Evolutionary conservation across 1,139 yeast species (phyloP).

Genomic region (Kluyveromyces sp.): DNA sequence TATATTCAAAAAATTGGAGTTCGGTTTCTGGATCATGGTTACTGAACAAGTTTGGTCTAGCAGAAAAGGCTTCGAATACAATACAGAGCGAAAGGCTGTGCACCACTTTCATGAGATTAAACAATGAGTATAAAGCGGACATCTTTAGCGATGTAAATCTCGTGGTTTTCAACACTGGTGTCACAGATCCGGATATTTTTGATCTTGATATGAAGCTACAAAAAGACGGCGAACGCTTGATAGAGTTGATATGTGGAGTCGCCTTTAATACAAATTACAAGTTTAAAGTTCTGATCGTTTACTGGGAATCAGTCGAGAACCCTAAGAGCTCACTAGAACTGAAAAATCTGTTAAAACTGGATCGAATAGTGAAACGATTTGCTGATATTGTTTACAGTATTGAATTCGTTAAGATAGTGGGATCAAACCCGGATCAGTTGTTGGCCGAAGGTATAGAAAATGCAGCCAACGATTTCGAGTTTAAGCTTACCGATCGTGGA

Average conservation of each 20-base stretch:
- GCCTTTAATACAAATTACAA: slow-evolving; percentile 30
- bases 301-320: slow-evolving; percentile 35
- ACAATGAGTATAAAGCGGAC: slow-evolving; percentile 14
- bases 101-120: slow-evolving; percentile 3
- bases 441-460: slow-evolving; percentile 21
- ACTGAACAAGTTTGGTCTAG: slow-evolving; percentile 22
- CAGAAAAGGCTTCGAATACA: background rate
- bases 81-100: background rate
- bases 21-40: slow-evolving; percentile 27
- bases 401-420: slow-evolving; percentile 24
- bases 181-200: slow-evolving; percentile 29
- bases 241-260: slow-evolving; percentile 32
- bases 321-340: slow-evolving; percentile 18
- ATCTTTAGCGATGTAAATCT: slow-evolving; percentile 28
- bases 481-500: slow-evolving; percentile 28
- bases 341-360: slow-evolving; percentile 21
- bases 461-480: slow-evolving; percentile 19
- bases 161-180: slow-evolving; percentile 35
- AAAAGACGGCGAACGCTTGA: slow-evolving; percentile 31
- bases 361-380: slow-evolving; percentile 24
- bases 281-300: slow-evolving; percentile 31
- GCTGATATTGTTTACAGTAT: slow-evolving; percentile 21
- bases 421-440: slow-evolving; percentile 21
- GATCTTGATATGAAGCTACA: slow-evolving; percentile 31
- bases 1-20: slow-evolving; percentile 24